Percentiles rank a stretch among this genome's conserved stretches.
Evolutionary conservation across 495 filamentous ascomycete genomes (phyloP).

Genomic region (Penicillium ochrochloron): DNA sequence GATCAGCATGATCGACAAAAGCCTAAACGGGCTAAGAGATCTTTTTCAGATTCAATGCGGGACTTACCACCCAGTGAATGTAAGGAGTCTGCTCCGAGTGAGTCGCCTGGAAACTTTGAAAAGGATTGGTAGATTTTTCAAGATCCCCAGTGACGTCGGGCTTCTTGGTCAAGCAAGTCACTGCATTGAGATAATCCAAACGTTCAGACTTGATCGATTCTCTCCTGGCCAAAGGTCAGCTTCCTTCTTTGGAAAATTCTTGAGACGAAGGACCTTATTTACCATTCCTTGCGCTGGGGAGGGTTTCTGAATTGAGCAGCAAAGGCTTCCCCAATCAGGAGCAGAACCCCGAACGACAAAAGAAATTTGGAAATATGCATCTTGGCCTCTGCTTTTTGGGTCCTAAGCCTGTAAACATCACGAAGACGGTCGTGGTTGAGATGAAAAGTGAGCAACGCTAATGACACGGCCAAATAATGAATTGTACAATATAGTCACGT

Average conservation of each 20-base stretch:
- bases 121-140: constrained; percentile 18
- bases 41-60: background rate
- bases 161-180: constrained; percentile 23
- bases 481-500: too few species aligned
- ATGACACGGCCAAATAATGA: too few species aligned
- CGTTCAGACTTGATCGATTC: constrained; percentile 14
- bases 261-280: background rate
- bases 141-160: constrained; percentile 23
- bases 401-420: too few species aligned
- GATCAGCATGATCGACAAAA: constrained; percentile 18
- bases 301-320: constrained; percentile 20
- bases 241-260: background rate
- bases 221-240: background rate
- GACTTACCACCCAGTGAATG: constrained; percentile 2
- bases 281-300: constrained; percentile 32
- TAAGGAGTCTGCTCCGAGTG: background rate
- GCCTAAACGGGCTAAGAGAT: background rate
- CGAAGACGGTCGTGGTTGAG: background rate
- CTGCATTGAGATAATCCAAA: constrained; percentile 24
- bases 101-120: constrained; percentile 1
- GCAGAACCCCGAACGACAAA: background rate
- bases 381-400: background rate
- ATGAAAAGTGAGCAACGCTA: background rate
- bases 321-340: background rate
- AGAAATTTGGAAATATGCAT: background rate